These are phyloP conservation scores for Ophiostoma piceae DNA, from an alignment of 2,329 filamentous ascomycete genomes.

Conservation along the genomic window DNA sequence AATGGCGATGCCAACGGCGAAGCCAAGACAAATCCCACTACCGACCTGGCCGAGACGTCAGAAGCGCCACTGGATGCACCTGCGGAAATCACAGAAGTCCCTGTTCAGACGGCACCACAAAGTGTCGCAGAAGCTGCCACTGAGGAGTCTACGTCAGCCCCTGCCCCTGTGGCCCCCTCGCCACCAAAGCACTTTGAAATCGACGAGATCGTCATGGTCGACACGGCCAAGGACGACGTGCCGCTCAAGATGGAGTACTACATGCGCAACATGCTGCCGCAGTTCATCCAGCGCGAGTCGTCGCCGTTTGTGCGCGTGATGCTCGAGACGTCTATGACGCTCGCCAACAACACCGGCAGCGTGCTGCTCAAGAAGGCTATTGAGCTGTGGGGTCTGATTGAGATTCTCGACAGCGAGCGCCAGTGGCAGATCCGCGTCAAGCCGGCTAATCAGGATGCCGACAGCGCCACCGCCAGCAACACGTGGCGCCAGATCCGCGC, in stretches of 20 bases:
- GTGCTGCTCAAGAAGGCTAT: slow-evolving; percentile 53
- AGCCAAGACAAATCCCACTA: not conserved
- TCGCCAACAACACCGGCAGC: slow-evolving; percentile 48
- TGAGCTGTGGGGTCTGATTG: slow-evolving; percentile 60
- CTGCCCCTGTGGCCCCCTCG: slow-evolving; percentile 36
- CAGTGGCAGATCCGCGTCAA: slow-evolving; percentile 55
- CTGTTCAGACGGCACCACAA: not conserved
- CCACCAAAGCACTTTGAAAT: slow-evolving; percentile 26
- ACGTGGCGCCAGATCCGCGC: slow-evolving; percentile 46
- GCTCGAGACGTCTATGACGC: slow-evolving; percentile 44
- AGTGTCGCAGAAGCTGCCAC: not conserved
- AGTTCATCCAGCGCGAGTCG: slow-evolving; percentile 55
- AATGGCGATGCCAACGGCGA: not conserved
- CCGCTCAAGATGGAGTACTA: slow-evolving; percentile 56
- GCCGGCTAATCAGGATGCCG: slow-evolving; percentile 31
- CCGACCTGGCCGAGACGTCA: not conserved
- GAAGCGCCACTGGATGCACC: not conserved
- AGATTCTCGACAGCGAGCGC: slow-evolving; percentile 59
- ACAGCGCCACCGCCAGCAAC: slow-evolving; percentile 26
- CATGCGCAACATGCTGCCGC: slow-evolving; percentile 52
- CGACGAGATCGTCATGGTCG: slow-evolving; percentile 48
- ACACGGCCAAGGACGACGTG: slow-evolving; percentile 57
- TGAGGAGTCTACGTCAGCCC: not conserved
- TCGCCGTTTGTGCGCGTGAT: slow-evolving; percentile 57
- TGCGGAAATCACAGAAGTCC: not conserved